Base-by-base conservation (phyloP, 2,329 filamentous ascomycete species). In the Alternaria panax region DNA sequence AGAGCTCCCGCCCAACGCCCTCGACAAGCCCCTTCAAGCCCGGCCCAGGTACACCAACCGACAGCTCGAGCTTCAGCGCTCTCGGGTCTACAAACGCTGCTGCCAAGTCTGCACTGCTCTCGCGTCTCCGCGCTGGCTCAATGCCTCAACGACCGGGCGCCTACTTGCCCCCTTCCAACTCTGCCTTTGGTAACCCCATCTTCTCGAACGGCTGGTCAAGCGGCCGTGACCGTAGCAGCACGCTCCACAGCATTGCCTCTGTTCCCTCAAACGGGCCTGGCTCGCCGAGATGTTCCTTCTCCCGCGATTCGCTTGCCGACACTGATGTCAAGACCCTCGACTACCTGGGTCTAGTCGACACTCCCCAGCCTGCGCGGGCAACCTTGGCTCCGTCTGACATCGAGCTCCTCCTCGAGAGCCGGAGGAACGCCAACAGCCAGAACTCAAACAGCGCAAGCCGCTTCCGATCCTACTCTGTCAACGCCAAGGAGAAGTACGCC, bases 381-480 rank as follows among this genome's bases (percentile, higher is more conserved):
- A 90, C 89, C 63, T 82, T 96, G 63, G 88, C 88, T 41, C 82
- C 83, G 41, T 89, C 91, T 8, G 78, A 82, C 71, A 65, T 84
- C 78, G 76, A 86, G 79, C 68, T 81, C 41, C 72, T 83, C 6
- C 70, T 81, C 38, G 82, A 84, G 56, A 83, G 84, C 55, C 83
- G 85, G 57, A 80, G 84, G 54, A 75, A 83, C 59, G 89, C 90
- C 43, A 91, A 73, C 56, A 74, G 67, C 60, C 75, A 74, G 43
- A 76, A 91, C 72, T 86, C 92, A 66, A 90, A 89, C 65, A 91
- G 77, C 42, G 85, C 90, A 43, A 98, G 91, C 77, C 88, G 95
- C 52, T 96, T 98, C 83, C 89, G 95, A 46, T 99, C 95, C 2
- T 98, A 97, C 78, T 99, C 95, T 1, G 95, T 99, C 66, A 99